These are phyloP conservation scores for apple (Malus domestica) DNA, from an alignment of 306 rosid species.

Conservation along the genomic window ASM211411v1 NC_041804.1:10867001-10867500, in stretches of 20 bases:
- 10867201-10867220: background rate
- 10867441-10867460: background rate
- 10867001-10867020: constrained; percentile 75
- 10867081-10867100: constrained; percentile 47
- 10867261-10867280: too few relatives aligned
- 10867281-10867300: background rate
- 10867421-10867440: background rate
- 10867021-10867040: constrained; percentile 41
- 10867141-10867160: constrained; percentile 77
- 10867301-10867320: background rate
- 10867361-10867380: constrained; percentile 62
- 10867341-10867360: constrained; percentile 83
- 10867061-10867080: constrained; percentile 46
- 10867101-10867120: constrained; percentile 92
- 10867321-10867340: constrained; percentile 86
- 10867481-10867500: background rate
- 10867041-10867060: constrained; percentile 63
- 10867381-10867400: constrained; percentile 90
- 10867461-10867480: background rate
- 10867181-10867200: background rate
- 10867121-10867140: constrained; percentile 86
- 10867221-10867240: background rate
- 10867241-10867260: too few relatives aligned
- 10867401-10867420: background rate
- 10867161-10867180: background rate